These are phyloP conservation scores for Chaetomium cochliodes DNA, from an alignment of 495 filamentous ascomycete genomes.

Conservation along the genomic window DNA sequence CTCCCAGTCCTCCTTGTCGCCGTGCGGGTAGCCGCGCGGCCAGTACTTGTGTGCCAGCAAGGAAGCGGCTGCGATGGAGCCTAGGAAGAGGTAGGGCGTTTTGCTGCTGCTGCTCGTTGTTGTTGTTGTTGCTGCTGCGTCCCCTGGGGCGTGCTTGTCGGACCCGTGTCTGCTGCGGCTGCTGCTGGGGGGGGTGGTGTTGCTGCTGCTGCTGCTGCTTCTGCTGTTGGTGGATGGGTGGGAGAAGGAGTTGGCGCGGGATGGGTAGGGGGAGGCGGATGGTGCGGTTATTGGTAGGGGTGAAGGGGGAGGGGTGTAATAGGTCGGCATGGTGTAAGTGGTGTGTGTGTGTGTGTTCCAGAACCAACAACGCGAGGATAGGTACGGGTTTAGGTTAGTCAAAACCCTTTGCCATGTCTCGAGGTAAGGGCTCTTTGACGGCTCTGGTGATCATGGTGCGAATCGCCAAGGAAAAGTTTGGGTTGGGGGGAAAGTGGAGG, in stretches of 20 bases:
- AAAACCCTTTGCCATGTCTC: too few species aligned
- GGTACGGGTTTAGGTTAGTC: background rate
- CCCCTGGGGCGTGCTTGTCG: constrained; percentile 13
- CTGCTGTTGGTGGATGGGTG: background rate
- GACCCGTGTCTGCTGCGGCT: constrained; percentile 4
- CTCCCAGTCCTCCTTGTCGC: constrained; percentile 43
- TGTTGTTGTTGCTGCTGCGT: constrained; percentile 9
- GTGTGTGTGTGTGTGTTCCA: background rate
- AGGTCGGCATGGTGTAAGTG: constrained; percentile 18
- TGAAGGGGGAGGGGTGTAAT: constrained; percentile 21
- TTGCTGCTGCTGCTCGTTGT: constrained; percentile 26
- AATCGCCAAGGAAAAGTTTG: background rate
- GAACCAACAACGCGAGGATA: background rate
- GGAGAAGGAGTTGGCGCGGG: constrained; percentile 21
- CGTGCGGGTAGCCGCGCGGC: constrained; percentile 43
- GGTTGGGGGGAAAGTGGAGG: background rate
- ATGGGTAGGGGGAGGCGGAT: background rate
- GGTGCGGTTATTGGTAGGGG: background rate
- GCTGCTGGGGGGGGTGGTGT: background rate
- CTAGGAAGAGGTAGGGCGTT: constrained; percentile 40
- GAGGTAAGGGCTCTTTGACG: background rate
- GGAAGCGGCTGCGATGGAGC: constrained; percentile 39
- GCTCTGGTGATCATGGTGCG: background rate
- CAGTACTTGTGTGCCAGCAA: constrained; percentile 42
- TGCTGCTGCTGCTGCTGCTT: background rate